These are phyloP conservation scores for Xerophyta viscosa DNA, from an alignment of 106 monocot genomes.

Conservation along the genomic window DNA sequence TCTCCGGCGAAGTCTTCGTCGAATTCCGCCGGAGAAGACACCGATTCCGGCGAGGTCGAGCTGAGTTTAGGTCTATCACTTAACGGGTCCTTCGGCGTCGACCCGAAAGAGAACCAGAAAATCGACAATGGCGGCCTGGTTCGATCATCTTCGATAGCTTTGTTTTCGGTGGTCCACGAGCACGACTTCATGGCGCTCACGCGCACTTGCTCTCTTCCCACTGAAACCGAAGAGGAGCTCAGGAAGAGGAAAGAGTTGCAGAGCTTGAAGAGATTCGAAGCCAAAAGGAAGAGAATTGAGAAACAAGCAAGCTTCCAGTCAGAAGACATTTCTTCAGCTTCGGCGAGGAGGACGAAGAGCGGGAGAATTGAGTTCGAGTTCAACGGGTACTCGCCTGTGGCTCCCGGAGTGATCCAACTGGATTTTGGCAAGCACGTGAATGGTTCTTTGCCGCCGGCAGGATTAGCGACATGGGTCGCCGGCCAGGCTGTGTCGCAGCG, in stretches of 20 bases:
- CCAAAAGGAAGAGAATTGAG: slow-evolving; percentile 39
- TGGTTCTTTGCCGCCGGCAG: too few relatives aligned
- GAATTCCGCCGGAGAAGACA: neutral
- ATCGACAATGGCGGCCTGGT: too few relatives aligned
- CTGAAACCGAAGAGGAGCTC: slow-evolving; percentile 37
- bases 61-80: slow-evolving; percentile 57
- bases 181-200: neutral
- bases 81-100: slow-evolving; percentile 47
- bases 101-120: slow-evolving; percentile 19
- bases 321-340: neutral
- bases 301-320: slow-evolving; percentile 8
- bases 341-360: too few relatives aligned
- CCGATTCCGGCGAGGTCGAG: slow-evolving; percentile 23
- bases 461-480: too few relatives aligned
- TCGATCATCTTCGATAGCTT: slow-evolving; percentile 37
- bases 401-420: neutral
- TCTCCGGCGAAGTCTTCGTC: neutral
- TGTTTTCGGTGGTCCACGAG: slow-evolving; percentile 14
- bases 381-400: neutral
- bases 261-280: slow-evolving; percentile 36
- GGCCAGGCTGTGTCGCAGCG: too few relatives aligned
- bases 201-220: slow-evolving; percentile 37
- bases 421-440: neutral
- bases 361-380: neutral
- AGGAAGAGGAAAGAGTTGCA: slow-evolving; percentile 50